Evolutionary conservation across 2,329 filamentous ascomycete species (phyloP).

Genomic region (Botrytis fabae): DNA sequence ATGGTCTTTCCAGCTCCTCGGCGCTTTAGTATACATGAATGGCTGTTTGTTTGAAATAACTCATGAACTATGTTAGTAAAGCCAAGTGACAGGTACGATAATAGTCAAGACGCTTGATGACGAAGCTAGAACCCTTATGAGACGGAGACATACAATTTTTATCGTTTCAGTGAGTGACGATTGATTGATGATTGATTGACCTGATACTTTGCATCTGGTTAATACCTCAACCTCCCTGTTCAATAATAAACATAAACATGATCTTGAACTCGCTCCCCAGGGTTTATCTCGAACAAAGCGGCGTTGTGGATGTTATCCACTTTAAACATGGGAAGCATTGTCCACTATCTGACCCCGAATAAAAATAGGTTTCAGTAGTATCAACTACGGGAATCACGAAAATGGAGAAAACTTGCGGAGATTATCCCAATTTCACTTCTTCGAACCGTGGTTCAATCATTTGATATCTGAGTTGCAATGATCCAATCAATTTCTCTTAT

Average conservation of each 20-base stretch:
- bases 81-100: neutral
- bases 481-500: slow-evolving; percentile 19
- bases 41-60: neutral
- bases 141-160: neutral
- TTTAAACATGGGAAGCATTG: slow-evolving; percentile 14
- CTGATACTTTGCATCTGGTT: neutral
- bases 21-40: neutral
- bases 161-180: neutral
- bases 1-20: neutral
- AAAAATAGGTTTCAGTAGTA: slow-evolving; percentile 20
- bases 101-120: neutral
- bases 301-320: slow-evolving; percentile 16
- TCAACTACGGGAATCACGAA: slow-evolving; percentile 17
- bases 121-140: neutral
- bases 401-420: slow-evolving; percentile 21
- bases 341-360: slow-evolving; percentile 8
- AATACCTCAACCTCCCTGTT: neutral
- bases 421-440: slow-evolving; percentile 20
- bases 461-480: slow-evolving; percentile 10
- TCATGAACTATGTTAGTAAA: neutral
- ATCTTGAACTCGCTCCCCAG: neutral
- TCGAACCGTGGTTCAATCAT: slow-evolving; percentile 11
- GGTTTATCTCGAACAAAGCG: slow-evolving; percentile 15
- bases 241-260: neutral
- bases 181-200: neutral